These are phyloP conservation scores for Trichomonascaceae sp. DNA, from an alignment of 1,139 yeast species.

Conservation along the genomic window DNA sequence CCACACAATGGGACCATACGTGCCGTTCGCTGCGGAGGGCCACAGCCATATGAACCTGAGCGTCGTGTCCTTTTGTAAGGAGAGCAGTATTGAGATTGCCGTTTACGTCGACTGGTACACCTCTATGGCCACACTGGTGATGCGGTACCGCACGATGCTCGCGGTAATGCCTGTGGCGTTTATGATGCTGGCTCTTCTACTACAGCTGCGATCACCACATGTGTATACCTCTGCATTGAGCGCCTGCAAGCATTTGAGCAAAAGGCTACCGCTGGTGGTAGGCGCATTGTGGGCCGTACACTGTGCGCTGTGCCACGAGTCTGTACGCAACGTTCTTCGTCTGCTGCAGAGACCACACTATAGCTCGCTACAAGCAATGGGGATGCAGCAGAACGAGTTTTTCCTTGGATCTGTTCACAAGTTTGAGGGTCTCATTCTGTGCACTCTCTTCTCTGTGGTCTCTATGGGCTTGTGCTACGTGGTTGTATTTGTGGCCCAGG, in stretches of 20 bases:
- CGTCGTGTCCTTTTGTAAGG: no score
- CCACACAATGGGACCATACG: not conserved
- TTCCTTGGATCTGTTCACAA: constrained; percentile 47
- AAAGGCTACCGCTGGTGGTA: constrained; percentile 8
- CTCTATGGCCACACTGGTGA: constrained; percentile 24
- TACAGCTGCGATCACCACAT: constrained; percentile 28
- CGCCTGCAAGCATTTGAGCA: constrained; percentile 29
- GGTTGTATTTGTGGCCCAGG: constrained; percentile 18
- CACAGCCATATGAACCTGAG: no score
- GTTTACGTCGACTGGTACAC: constrained; percentile 24
- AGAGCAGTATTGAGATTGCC: no score
- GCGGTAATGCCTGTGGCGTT: constrained; percentile 24
- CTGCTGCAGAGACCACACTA: constrained; percentile 15
- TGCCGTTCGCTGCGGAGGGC: constrained; percentile 10
- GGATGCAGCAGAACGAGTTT: constrained; percentile 27
- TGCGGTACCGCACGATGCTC: constrained; percentile 24
- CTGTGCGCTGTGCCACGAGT: constrained; percentile 9
- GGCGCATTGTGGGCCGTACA: constrained; percentile 10
- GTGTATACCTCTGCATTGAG: constrained; percentile 41
- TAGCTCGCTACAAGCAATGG: constrained; percentile 12
- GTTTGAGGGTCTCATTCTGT: no score
- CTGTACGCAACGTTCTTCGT: constrained; percentile 10
- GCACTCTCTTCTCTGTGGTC: constrained; percentile 38
- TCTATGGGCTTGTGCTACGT: constrained; percentile 34
- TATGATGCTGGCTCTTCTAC: constrained; percentile 11